Base-by-base conservation (phyloP, 139 green algal genomes). In the Micractinium conductrix region DNA sequence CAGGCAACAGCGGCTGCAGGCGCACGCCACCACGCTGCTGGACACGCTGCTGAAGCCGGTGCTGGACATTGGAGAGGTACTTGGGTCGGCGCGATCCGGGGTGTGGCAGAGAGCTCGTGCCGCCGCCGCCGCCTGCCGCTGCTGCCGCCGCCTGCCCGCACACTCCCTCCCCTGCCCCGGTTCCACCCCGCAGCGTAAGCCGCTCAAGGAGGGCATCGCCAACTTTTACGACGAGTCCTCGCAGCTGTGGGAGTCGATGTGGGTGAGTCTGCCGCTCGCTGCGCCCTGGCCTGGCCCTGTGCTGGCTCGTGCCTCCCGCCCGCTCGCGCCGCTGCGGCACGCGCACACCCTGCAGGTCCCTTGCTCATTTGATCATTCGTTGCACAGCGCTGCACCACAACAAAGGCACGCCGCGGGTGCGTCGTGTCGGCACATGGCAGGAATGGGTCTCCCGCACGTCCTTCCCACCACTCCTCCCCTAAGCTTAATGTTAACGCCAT, bases 171-270 rank as follows among this genome's bases (percentile, higher is more conserved):
- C 45, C 22, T 88, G 8, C 50, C 75, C 22, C 24, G 7, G 48
- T 38, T 22, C 33, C 37, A 30, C 30, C 37, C 58, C 67, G 40
- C 88, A 95, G 92, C 62, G 90, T 1, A 70, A 80, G 22, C 84
- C 92, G 24, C 86, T 99, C 30, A 98, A 99, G 42, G 76, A 96
- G 43, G 96, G 97, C 45, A 99, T 99, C 60, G 97, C 96, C 12
- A 84, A 71, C 12, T 99, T 99, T 78, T 99, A 99, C 80, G 95
- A 99, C 62, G 95, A 97, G 76, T 96, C 90, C 10, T 95, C 90
- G 8, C 91, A 85, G 21, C 85, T 99, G 26, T 99, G 97, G 97
- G 97, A 99, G 86, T 81, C 92, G 16, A 95, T 98, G 84, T 98
- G 95, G 95, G 76, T 82, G 76, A 53, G 76, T 70, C 30, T 12